Evolutionary conservation across 495 filamentous ascomycete genomes (phyloP).

Genomic region (Neurospora tetraspora): DNA sequence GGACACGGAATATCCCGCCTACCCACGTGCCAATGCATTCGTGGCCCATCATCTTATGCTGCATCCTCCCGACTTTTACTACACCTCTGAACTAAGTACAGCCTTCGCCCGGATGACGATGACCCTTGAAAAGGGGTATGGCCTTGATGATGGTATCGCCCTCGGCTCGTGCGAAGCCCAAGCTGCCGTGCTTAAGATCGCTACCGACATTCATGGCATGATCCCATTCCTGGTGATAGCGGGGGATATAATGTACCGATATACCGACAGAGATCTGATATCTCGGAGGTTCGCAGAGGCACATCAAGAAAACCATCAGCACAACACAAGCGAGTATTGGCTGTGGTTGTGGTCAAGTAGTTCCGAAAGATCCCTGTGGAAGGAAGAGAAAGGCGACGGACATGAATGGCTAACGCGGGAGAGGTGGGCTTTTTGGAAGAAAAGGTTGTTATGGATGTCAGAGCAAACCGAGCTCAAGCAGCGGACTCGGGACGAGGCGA

Average conservation of each 20-base stretch:
- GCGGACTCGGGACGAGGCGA: background rate
- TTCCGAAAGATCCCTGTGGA: background rate
- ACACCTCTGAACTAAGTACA: background rate
- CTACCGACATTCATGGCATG: background rate
- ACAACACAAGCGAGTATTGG: background rate
- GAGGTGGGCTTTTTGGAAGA: too few relatives aligned
- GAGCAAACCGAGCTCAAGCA: too few relatives aligned
- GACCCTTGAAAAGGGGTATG: background rate
- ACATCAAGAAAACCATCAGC: background rate
- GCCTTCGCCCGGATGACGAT: background rate
- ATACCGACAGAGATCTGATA: background rate
- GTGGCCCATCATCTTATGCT: background rate
- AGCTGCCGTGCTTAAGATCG: background rate
- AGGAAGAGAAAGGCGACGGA: background rate
- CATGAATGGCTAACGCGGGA: too few relatives aligned
- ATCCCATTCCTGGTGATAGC: background rate
- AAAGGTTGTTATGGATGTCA: too few relatives aligned
- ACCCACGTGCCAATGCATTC: background rate
- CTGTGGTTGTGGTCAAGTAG: background rate
- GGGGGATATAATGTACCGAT: background rate
- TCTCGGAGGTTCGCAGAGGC: background rate
- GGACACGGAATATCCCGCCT: background rate
- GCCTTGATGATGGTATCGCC: background rate
- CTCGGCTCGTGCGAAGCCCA: background rate
- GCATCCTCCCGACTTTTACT: background rate